These are phyloP conservation scores for Keithomyces neogunnii DNA, from an alignment of 2,329 filamentous ascomycete species.

Conservation along the genomic window DNA sequence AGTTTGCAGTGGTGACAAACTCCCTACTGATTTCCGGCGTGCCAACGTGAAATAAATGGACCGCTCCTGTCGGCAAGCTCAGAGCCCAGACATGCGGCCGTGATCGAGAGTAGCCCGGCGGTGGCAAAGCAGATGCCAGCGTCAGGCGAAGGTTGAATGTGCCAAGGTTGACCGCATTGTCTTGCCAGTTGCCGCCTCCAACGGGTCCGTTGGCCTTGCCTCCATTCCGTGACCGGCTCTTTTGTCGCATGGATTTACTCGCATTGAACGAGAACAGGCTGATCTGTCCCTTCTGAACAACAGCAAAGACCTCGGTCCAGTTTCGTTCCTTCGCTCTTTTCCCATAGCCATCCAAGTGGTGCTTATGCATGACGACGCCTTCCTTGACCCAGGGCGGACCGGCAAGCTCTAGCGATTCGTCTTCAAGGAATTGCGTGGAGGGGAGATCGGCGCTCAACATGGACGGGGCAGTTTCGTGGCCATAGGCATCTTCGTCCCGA, in stretches of 20 bases:
- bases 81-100: conserved; percentile 91
- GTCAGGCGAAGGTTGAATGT: conserved; percentile 85
- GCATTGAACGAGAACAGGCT: conserved; percentile 87
- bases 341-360: conserved; percentile 83
- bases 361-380: conserved; percentile 91
- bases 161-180: conserved; percentile 84
- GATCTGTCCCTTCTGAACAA: conserved; percentile 90
- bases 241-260: conserved; percentile 67
- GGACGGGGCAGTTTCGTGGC: conserved; percentile 36
- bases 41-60: conserved; percentile 96
- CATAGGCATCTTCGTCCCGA: conserved; percentile 65
- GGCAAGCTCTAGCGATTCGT: conserved; percentile 82
- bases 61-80: conserved; percentile 82
- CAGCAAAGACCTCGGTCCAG: conserved; percentile 92
- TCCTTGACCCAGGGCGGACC: conserved; percentile 99
- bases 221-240: conserved; percentile 46
- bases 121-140: conserved; percentile 79
- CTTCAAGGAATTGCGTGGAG: conserved; percentile 66
- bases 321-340: conserved; percentile 91
- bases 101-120: conserved; percentile 85
- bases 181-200: conserved; percentile 96
- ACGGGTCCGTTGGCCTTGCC: conserved; percentile 55
- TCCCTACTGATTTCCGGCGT: conserved; percentile 91
- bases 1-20: conserved; percentile 91
- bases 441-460: conserved; percentile 52